These are phyloP conservation scores for Crithidia sp. DNA, from an alignment of 208 protist species.

Conservation along the genomic window DNA sequence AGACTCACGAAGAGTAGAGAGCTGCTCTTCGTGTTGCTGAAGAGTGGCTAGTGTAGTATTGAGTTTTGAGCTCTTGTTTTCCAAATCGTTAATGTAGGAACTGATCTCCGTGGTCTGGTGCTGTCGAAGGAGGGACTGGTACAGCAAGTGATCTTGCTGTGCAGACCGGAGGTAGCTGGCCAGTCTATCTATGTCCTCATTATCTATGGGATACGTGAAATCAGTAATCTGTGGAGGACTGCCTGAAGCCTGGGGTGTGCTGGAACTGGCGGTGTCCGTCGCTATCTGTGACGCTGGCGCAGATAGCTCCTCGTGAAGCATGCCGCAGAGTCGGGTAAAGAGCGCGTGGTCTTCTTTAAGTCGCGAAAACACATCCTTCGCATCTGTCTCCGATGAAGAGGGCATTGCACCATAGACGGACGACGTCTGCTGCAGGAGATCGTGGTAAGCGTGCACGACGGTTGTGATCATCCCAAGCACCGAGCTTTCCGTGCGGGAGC, in stretches of 20 bases:
- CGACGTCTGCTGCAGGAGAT: not conserved
- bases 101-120: not conserved
- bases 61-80: not conserved
- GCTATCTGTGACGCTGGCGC: not conserved
- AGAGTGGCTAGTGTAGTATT: not conserved
- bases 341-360: not conserved
- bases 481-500: not conserved
- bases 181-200: not conserved
- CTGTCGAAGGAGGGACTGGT: not conserved
- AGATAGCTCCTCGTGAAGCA: conserved; percentile 1
- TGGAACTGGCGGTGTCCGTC: not conserved
- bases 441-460: conserved; percentile 18
- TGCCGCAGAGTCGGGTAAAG: conserved; percentile 1
- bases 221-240: no score
- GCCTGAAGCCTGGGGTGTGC: no score
- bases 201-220: not conserved
- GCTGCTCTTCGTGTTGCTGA: not conserved
- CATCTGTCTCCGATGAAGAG: not conserved
- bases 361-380: not conserved
- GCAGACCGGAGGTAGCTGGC: not conserved
- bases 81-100: not conserved
- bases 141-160: not conserved
- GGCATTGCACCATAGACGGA: not conserved
- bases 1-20: not conserved
- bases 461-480: conserved; percentile 16